Conservation (phyloP, 1,284 basidiomycete genomes). For the Leccinum cinnamomeum region DNA sequence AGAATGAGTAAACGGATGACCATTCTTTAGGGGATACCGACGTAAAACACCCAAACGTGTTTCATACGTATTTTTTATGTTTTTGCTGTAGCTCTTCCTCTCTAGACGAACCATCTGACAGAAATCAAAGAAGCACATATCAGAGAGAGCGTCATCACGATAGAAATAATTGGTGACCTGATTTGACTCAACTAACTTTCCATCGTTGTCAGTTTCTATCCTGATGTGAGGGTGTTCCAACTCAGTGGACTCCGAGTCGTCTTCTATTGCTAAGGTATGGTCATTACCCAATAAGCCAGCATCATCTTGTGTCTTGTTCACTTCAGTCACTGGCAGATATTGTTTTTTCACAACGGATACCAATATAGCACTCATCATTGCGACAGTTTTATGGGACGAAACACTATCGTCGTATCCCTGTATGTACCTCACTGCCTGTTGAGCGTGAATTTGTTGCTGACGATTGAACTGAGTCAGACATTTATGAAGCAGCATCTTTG, state of each 20-base stretch:
- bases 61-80: no score
- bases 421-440: slow-evolving; percentile 14
- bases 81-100: no score
- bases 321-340: no score
- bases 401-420: slow-evolving; percentile 7
- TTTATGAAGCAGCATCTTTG: slow-evolving; percentile 11
- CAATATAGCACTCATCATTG: background rate
- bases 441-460: slow-evolving; percentile 17
- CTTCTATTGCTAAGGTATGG: background rate
- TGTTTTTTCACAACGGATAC: no score
- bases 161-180: background rate
- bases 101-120: background rate
- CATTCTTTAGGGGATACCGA: no score
- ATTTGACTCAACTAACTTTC: background rate
- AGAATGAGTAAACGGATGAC: background rate
- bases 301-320: no score
- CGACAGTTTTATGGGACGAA: slow-evolving; percentile 6
- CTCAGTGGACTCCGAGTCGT: background rate
- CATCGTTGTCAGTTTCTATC: background rate
- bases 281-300: no score
- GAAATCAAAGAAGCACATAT: background rate
- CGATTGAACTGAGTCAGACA: slow-evolving; percentile 11
- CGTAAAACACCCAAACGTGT: background rate
- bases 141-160: background rate
- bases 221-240: background rate